Percentiles rank a stretch among this genome's conserved stretches.
Conservation (phyloP, 768 basidiomycete genomes). For the Trametes maxima region DNA sequence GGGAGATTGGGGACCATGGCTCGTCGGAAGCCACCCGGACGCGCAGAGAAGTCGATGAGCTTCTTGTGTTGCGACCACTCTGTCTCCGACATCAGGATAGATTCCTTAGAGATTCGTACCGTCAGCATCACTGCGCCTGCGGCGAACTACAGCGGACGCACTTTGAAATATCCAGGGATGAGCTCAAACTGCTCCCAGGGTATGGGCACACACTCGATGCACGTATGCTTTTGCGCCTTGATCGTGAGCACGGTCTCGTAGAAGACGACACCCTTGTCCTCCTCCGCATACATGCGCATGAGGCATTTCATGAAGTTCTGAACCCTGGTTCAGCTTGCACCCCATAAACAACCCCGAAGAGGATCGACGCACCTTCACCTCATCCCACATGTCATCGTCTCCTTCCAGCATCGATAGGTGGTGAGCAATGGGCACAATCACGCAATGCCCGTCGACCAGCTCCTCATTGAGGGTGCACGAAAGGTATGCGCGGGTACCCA, state of each 20-base stretch:
- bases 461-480: conserved; percentile 88
- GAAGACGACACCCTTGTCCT: conserved; percentile 93
- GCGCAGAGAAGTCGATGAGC: conserved; percentile 87
- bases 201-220: conserved; percentile 91
- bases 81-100: conserved; percentile 86
- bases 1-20: conserved; percentile 96
- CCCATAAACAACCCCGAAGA: neutral
- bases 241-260: conserved; percentile 91
- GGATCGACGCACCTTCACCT: conserved; percentile 71
- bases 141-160: conserved; percentile 33
- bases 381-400: conserved; percentile 98
- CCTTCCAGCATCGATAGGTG: conserved; percentile 88
- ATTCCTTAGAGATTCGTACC: conserved; percentile 59
- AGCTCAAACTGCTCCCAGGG: conserved; percentile 87
- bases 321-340: neutral
- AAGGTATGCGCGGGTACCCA: conserved; percentile 91
- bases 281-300: conserved; percentile 91
- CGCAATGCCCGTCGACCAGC: conserved; percentile 87
- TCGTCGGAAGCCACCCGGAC: conserved; percentile 92
- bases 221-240: conserved; percentile 88
- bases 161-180: conserved; percentile 93
- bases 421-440: conserved; percentile 96
- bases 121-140: neutral
- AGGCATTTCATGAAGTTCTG: conserved; percentile 89
- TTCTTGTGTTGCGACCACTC: conserved; percentile 99